These are phyloP conservation scores for Wickerhamiella pararugosa DNA, from an alignment of 1,139 yeast genomes.

Conservation along the genomic window DNA sequence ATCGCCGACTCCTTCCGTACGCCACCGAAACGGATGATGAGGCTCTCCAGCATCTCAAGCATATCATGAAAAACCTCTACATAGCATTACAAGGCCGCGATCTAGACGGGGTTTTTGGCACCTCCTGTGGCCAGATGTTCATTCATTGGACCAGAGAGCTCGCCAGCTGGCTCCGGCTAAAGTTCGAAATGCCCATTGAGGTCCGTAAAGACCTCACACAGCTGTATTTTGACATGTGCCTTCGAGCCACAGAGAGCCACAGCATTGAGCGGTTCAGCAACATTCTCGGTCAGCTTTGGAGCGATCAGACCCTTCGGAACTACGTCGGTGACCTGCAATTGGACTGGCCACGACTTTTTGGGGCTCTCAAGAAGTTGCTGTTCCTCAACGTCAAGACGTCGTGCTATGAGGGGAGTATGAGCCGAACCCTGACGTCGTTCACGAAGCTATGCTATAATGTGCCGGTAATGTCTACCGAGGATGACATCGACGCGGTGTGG, in stretches of 20 bases:
- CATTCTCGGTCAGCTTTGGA: constrained; percentile 40
- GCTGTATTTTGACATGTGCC: constrained; percentile 58
- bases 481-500: constrained; percentile 25
- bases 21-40: constrained; percentile 53
- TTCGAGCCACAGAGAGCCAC: constrained; percentile 61
- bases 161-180: constrained; percentile 64
- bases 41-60: constrained; percentile 61
- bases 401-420: constrained; percentile 16
- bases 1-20: constrained; percentile 62
- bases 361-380: constrained; percentile 15
- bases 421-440: constrained; percentile 31
- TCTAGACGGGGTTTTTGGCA: constrained; percentile 54
- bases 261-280: constrained; percentile 49
- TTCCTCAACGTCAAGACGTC: constrained; percentile 16
- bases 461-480: constrained; percentile 28
- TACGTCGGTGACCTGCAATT: constrained; percentile 15
- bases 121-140: constrained; percentile 16
- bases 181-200: constrained; percentile 62
- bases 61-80: constrained; percentile 63
- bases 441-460: constrained; percentile 36
- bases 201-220: constrained; percentile 47
- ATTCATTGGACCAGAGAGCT: constrained; percentile 79
- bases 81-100: constrained; percentile 67
- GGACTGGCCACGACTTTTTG: constrained; percentile 18
- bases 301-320: constrained; percentile 18